These are phyloP conservation scores for Nannizzia gypsea DNA, from an alignment of 2,329 filamentous ascomycete genomes.

Conservation along the genomic window DNA sequence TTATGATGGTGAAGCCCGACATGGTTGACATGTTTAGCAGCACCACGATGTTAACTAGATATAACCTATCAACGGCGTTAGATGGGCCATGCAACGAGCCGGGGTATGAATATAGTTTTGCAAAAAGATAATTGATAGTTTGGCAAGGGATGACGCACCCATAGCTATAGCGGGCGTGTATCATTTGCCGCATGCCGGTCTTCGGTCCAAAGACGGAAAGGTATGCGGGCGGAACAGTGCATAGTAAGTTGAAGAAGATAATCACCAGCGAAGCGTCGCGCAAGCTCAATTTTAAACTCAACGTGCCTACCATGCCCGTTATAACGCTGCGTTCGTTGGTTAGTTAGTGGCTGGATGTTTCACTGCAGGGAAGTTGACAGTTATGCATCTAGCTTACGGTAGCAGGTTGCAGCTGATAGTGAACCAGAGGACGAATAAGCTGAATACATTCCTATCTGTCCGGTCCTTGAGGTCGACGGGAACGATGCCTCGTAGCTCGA, in stretches of 20 bases:
- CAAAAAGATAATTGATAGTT: too few relatives aligned
- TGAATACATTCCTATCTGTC: slow-evolving; percentile 42
- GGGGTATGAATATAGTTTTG: not conserved
- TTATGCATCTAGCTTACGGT: slow-evolving; percentile 36
- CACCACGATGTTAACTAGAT: slow-evolving; percentile 44
- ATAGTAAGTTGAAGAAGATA: slow-evolving; percentile 23
- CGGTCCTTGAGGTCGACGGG: slow-evolving; percentile 46
- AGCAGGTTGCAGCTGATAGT: slow-evolving; percentile 46
- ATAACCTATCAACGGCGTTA: slow-evolving; percentile 8
- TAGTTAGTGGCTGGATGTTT: not conserved
- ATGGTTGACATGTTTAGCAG: slow-evolving; percentile 52
- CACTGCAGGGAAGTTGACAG: not conserved
- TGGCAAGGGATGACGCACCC: slow-evolving; percentile 13
- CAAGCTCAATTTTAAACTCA: slow-evolving; percentile 13
- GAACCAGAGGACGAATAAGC: slow-evolving; percentile 46
- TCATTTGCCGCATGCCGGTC: slow-evolving; percentile 23
- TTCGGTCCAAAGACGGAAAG: slow-evolving; percentile 20
- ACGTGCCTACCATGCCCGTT: slow-evolving; percentile 14
- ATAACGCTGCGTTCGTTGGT: slow-evolving; percentile 9
- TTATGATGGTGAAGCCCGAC: slow-evolving; percentile 51
- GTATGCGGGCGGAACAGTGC: slow-evolving; percentile 18
- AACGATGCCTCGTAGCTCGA: slow-evolving; percentile 45
- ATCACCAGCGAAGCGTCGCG: slow-evolving; percentile 13
- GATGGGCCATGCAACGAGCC: not conserved
- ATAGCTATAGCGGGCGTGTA: slow-evolving; percentile 22